Percentiles rank a stretch among this genome's conserved stretches.
These are phyloP conservation scores for Parascedosporium putredinis DNA, from an alignment of 2,329 filamentous ascomycete genomes.

Conservation along the genomic window DNA sequence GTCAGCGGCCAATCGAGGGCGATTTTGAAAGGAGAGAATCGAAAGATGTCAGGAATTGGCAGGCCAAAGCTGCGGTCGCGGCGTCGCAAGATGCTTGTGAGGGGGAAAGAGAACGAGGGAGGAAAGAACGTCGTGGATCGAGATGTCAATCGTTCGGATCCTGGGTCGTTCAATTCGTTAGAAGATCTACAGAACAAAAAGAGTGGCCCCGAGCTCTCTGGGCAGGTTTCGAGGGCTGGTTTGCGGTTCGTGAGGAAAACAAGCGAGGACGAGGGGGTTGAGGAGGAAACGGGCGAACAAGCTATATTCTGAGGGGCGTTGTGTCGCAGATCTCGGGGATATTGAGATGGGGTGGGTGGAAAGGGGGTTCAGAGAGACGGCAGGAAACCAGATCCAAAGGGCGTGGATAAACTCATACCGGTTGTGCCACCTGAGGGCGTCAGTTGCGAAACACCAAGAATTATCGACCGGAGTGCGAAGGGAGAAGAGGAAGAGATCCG, in stretches of 20 bases:
- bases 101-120: not conserved
- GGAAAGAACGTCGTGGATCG: not conserved
- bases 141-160: not conserved
- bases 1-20: not conserved
- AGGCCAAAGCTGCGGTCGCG: not conserved
- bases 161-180: not conserved
- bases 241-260: constrained; percentile 16
- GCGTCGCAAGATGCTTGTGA: not conserved
- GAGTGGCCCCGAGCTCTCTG: too few species aligned
- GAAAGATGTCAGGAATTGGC: not conserved
- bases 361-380: not conserved
- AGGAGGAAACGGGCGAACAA: constrained; percentile 15
- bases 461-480: not conserved
- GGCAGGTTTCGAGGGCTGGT: too few species aligned
- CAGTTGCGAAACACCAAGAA: constrained; percentile 1
- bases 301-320: constrained; percentile 21
- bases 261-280: constrained; percentile 13
- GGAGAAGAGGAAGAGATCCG: not conserved
- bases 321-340: constrained; percentile 27
- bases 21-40: not conserved
- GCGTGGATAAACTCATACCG: not conserved
- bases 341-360: not conserved
- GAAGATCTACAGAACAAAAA: not conserved
- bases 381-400: not conserved
- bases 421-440: not conserved